phyloP scores from a whole-genome alignment of 139 green algal genomes.

The Chlamydomonas sphaeroides region DNA sequence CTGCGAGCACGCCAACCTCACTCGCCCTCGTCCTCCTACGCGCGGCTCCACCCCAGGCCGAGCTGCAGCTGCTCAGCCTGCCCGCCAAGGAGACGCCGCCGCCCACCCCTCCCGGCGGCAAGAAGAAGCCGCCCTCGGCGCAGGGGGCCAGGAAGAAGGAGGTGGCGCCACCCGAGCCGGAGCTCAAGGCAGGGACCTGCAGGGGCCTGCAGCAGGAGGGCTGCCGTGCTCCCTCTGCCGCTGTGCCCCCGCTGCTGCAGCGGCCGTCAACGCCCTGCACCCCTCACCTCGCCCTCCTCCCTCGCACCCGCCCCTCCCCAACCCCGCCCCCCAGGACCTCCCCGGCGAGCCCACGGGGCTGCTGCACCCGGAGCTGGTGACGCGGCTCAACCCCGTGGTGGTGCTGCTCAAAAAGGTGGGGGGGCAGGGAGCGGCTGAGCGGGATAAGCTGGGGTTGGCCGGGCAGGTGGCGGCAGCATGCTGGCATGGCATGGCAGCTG shows the following conservation, averaged over 20 bases:
- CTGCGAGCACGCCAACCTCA: no score
- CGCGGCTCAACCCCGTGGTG: conserved; percentile 60
- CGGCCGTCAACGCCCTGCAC: no score
- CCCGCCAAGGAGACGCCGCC: conserved; percentile 7
- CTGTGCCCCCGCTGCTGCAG: no score
- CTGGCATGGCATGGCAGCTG: background rate
- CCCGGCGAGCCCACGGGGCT: conserved; percentile 30
- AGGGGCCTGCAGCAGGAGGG: no score
- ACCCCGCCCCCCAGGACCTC: background rate
- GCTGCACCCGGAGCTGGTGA: conserved; percentile 46
- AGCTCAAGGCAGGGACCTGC: conserved; percentile 10
- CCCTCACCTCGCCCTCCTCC: no score
- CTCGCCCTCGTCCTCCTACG: no score
- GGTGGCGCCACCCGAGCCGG: conserved; percentile 20
- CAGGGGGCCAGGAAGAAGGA: conserved; percentile 1
- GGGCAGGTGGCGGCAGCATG: no score
- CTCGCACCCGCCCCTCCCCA: no score
- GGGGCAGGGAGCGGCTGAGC: background rate
- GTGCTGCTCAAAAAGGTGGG: conserved; percentile 15
- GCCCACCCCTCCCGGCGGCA: conserved; percentile 4
- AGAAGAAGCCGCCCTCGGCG: background rate
- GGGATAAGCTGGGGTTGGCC: background rate
- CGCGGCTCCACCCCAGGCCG: no score
- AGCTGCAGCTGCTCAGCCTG: conserved; percentile 34
- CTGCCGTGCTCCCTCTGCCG: no score